Base-by-base conservation (phyloP, 371 early-diverging fungal genomes). In the Circinella umbellata region DNA sequence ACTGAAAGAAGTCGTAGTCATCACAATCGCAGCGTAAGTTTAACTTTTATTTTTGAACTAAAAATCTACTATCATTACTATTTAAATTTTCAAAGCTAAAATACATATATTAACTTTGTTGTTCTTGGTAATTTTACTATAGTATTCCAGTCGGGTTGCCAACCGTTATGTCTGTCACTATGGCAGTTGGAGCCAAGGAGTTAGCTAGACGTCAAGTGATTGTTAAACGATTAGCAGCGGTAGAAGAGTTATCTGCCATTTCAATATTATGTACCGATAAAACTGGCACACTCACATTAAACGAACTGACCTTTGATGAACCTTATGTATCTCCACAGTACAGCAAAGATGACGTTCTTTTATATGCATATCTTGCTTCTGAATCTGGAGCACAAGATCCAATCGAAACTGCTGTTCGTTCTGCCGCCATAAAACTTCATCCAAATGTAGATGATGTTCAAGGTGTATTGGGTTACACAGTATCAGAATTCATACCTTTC, bases 101-200 rank as follows among this genome's bases (percentile, higher is more conserved):
- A 62, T 17, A 18, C 18, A 55, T 34, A 34, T 69, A 36, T 60
- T 27, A 27, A 27, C 27, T 27, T 27, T 1, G 2, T 27, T 27
- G 27, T 27, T 27, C 27, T 27, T 27, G 27, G 27, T 27, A 27
- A 27, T 27, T 27, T 27, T 10, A 55, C 38, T 5, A 35, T 69
- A 79, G 82, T 65, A 97, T 99, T 69, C 99, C 99, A 42, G 96
- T 98, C 67, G 96, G 97, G 74, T 87, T 97, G 34, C 97, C 96
- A 13, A 95, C 98, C n/a, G 96, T 97, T 69, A 88, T 98, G 87
- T 95, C 97, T 3, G 96, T 96, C 13, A 97, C 97, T 60, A 95
- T 98, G 94, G 97, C 98, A 11, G 91, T 97, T 54, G 98, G 97
- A 71, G 95, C 98, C 36, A 91, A 92, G 73, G 92, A 97, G 78